phyloP scores from a whole-genome alignment of 805 yeast genomes.

The Cyberlindnera nakhonratchasimensis region DNA sequence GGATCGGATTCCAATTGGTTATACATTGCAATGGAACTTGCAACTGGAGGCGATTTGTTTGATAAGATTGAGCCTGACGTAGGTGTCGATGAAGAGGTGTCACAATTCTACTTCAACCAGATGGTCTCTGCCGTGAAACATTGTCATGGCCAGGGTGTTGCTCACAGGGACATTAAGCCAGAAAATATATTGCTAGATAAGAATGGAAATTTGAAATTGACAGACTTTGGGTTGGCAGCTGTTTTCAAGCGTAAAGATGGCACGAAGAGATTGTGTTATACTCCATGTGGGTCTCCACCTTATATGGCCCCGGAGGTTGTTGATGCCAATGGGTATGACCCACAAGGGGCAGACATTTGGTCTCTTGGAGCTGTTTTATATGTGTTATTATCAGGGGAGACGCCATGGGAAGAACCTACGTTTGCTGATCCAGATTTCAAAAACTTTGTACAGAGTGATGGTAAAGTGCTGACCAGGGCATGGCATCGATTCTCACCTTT shows the following conservation, averaged over 20 bases:
- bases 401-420: slow-evolving; percentile 71
- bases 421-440: slow-evolving; percentile 46
- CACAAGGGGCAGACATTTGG: slow-evolving; percentile 63
- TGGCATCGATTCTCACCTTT: slow-evolving; percentile 53
- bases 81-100: slow-evolving; percentile 63
- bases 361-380: slow-evolving; percentile 63
- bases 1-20: slow-evolving; percentile 54
- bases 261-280: slow-evolving; percentile 40
- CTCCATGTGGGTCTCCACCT: slow-evolving; percentile 72
- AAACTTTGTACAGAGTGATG: slow-evolving; percentile 40
- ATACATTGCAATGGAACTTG: slow-evolving; percentile 66
- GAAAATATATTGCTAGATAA: slow-evolving; percentile 63
- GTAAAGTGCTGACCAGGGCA: slow-evolving; percentile 44
- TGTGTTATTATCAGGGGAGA: slow-evolving; percentile 60
- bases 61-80: slow-evolving; percentile 76
- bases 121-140: slow-evolving; percentile 56
- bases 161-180: slow-evolving; percentile 67
- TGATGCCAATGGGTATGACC: slow-evolving; percentile 44
- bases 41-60: slow-evolving; percentile 72
- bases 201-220: slow-evolving; percentile 64
- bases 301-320: slow-evolving; percentile 76
- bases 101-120: slow-evolving; percentile 68
- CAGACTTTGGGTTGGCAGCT: slow-evolving; percentile 75
- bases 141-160: slow-evolving; percentile 60
- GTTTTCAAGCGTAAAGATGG: slow-evolving; percentile 51